Evolutionary conservation across 2,329 filamentous ascomycete species (phyloP).

Genomic region (Nannizzia gypsea): DNA sequence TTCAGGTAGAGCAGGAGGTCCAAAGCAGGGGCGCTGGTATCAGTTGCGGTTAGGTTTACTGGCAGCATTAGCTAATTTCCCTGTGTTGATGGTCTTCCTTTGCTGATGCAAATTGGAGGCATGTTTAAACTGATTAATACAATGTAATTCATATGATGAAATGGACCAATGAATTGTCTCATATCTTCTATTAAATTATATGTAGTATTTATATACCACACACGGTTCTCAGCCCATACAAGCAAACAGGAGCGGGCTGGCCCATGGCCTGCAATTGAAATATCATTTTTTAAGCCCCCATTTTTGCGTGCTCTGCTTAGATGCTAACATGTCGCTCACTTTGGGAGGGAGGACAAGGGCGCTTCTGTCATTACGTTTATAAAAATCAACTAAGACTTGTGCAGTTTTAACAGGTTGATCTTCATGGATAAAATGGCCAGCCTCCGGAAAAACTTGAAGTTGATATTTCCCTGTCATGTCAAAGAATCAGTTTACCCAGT

Average conservation of each 20-base stretch:
- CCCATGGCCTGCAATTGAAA: too few species aligned
- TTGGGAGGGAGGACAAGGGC: conserved; percentile 82
- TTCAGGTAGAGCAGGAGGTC: background rate
- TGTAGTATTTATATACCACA: background rate
- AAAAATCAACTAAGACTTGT: conserved; percentile 75
- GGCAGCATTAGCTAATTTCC: background rate
- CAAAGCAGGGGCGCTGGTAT: background rate
- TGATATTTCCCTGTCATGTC: conserved; percentile 63
- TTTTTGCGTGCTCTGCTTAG: conserved; percentile 15
- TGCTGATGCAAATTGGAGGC: background rate
- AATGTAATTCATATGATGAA: background rate
- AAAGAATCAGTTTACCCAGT: background rate
- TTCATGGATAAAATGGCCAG: conserved; percentile 94
- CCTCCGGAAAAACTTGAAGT: conserved; percentile 83
- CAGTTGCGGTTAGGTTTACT: background rate
- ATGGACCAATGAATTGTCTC: background rate
- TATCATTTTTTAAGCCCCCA: conserved; percentile 30
- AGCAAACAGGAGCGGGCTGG: background rate
- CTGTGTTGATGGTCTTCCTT: background rate
- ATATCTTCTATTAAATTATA: background rate
- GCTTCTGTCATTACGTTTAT: conserved; percentile 77
- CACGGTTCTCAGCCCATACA: too few species aligned
- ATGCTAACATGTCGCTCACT: conserved; percentile 56
- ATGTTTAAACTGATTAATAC: background rate
- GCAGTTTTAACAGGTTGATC: conserved; percentile 87